Percentiles rank a stretch among this genome's conserved stretches.
These are phyloP conservation scores for Babesia divergens DNA, from an alignment of 169 alveolate species.

Conservation along the genomic window DNA sequence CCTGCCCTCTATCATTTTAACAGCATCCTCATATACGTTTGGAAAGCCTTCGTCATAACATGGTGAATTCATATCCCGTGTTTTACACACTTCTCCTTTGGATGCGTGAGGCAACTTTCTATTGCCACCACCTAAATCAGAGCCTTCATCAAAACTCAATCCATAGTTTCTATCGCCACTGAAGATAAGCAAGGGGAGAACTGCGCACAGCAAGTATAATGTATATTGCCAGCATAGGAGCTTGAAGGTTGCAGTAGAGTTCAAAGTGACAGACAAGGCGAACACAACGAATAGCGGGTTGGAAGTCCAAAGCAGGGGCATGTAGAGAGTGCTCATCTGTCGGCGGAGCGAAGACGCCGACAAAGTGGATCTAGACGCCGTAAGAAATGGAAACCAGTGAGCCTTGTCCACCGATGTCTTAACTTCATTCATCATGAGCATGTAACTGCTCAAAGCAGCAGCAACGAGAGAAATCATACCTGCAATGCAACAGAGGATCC, in stretches of 20 bases:
- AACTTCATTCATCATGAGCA: neutral
- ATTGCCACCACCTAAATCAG: too few relatives aligned
- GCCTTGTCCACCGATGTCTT: neutral
- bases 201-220: neutral
- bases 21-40: neutral
- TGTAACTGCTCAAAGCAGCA: conserved; percentile 1
- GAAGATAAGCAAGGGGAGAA: neutral
- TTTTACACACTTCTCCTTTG: neutral
- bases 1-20: neutral
- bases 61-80: neutral
- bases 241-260: neutral
- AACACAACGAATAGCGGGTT: conserved; percentile 23
- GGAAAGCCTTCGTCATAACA: neutral
- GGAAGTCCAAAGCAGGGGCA: conserved; percentile 31
- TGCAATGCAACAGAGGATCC: neutral
- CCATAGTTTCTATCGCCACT: neutral
- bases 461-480: neutral
- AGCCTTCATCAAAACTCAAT: too few relatives aligned
- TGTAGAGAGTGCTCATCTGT: neutral
- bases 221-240: neutral
- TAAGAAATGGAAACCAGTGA: conserved; percentile 13
- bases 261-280: conserved; percentile 7
- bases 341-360: neutral
- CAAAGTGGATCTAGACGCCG: neutral
- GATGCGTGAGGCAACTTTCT: too few relatives aligned